These are phyloP conservation scores for Cladosporium sp. DNA, from an alignment of 2,329 filamentous ascomycete species.

Conservation along the genomic window DNA sequence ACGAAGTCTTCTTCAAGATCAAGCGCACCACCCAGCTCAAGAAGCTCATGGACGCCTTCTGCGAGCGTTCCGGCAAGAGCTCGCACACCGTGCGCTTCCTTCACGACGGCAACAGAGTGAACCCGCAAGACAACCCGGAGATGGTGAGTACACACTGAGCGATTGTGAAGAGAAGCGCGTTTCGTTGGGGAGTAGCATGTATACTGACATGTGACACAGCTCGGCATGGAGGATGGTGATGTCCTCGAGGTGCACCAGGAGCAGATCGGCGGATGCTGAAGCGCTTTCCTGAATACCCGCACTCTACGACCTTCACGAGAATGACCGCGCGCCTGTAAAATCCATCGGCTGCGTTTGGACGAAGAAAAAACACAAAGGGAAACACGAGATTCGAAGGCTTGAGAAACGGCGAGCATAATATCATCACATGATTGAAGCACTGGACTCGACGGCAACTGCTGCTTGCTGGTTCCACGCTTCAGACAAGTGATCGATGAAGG, in stretches of 20 bases:
- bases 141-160: constrained; percentile 65
- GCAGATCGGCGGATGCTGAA: constrained; percentile 72
- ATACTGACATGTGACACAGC: constrained; percentile 48
- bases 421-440: not conserved
- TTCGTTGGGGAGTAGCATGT: not conserved
- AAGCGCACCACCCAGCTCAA: constrained; percentile 94
- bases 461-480: too few species aligned
- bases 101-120: constrained; percentile 92
- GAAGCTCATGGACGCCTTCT: constrained; percentile 98
- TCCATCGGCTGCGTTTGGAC: not conserved
- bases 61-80: constrained; percentile 90
- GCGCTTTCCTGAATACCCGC: not conserved
- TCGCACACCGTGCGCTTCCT: constrained; percentile 83
- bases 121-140: constrained; percentile 84
- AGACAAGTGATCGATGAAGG: not conserved
- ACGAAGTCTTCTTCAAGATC: constrained; percentile 99
- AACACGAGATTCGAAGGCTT: not conserved
- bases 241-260: constrained; percentile 97
- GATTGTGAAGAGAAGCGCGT: not conserved
- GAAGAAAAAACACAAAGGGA: not conserved
- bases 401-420: not conserved
- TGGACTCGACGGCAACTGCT: not conserved
- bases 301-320: constrained; percentile 8
- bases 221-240: constrained; percentile 96
- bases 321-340: constrained; percentile 4